Evolutionary conservation across 2,329 filamentous ascomycete genomes (phyloP).

Genomic region (Colletotrichum melonis): DNA sequence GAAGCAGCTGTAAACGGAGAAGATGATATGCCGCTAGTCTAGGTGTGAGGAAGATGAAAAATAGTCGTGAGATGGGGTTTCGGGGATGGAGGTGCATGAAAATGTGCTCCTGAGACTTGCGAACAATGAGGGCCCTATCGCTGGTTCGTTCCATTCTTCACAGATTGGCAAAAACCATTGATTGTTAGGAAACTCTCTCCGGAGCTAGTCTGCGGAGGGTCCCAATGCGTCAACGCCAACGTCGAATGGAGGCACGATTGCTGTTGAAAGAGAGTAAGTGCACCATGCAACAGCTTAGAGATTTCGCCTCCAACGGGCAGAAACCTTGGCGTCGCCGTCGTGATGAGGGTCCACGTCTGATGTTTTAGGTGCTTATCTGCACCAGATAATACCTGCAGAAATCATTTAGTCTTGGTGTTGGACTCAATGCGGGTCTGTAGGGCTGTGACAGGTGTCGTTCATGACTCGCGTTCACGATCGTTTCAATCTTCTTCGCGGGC

Average conservation of each 20-base stretch:
- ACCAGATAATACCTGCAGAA: neutral
- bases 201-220: neutral
- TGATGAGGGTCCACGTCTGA: neutral
- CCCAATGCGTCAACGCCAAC: neutral
- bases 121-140: no score
- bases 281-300: neutral
- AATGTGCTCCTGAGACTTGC: neutral
- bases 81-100: neutral
- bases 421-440: slow-evolving; percentile 14
- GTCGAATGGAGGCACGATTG: neutral
- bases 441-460: slow-evolving; percentile 8
- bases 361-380: neutral
- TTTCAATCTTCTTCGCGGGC: neutral
- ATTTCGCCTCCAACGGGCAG: neutral
- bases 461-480: slow-evolving; percentile 12
- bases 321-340: neutral
- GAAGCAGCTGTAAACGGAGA: neutral
- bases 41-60: neutral
- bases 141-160: neutral
- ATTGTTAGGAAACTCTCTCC: no score
- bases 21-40: neutral
- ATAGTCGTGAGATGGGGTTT: neutral
- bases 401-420: neutral
- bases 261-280: neutral
- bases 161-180: neutral